Conservation (phyloP, 2,329 filamentous ascomycete genomes). For the Fusarium sp. region DNA sequence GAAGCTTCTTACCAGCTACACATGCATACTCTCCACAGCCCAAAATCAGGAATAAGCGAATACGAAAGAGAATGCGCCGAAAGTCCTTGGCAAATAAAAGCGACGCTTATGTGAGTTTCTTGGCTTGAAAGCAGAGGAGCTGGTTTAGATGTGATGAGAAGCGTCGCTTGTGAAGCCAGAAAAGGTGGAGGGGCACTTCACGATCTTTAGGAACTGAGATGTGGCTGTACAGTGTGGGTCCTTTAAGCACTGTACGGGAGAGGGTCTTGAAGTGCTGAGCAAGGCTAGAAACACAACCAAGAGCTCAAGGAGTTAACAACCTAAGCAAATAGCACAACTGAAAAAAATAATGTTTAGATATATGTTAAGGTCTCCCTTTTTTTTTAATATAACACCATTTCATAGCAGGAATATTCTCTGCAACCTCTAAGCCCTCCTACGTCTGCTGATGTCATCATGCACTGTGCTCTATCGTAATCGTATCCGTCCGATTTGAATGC, state of each 20-base stretch:
- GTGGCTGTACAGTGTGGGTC: conserved; percentile 4
- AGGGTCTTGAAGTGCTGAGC: not conserved
- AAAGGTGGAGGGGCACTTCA: conserved; percentile 26
- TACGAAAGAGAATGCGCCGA: conserved; percentile 25
- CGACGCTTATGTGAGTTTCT: not conserved
- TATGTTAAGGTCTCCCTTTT: too few relatives aligned
- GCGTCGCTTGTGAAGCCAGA: conserved; percentile 13
- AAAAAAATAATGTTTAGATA: too few relatives aligned
- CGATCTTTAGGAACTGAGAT: conserved; percentile 7
- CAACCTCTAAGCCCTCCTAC: not conserved
- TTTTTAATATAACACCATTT: not conserved
- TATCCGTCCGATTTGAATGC: conserved; percentile 6
- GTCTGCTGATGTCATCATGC: conserved; percentile 20
- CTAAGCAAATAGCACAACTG: not conserved
- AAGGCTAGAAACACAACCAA: not conserved
- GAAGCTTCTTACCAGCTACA: conserved; percentile 32
- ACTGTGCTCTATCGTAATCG: conserved; percentile 13
- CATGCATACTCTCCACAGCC: conserved; percentile 38
- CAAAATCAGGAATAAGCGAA: conserved; percentile 22
- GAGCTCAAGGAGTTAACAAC: not conserved
- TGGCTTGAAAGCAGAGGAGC: not conserved
- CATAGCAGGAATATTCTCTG: not conserved
- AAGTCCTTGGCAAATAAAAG: not conserved
- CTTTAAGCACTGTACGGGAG: not conserved
- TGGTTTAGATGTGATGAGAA: not conserved